Evolutionary conservation across 805 yeast species (phyloP).

Genomic region (Starmerella floricola): DNA sequence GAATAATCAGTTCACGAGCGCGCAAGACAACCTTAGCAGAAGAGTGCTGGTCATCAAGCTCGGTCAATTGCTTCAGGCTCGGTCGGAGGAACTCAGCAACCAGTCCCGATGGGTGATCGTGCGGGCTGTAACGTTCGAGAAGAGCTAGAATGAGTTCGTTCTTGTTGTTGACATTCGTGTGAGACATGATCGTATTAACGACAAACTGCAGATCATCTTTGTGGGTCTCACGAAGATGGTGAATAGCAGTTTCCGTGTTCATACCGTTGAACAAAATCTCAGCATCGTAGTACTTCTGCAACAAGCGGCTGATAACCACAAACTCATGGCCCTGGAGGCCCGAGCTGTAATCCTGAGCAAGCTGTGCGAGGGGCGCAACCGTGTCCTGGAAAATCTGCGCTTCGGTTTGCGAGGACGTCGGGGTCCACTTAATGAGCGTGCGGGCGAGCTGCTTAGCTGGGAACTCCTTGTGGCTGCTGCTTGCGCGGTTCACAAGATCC

Average conservation of each 20-base stretch:
- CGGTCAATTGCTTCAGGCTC: constrained; percentile 67
- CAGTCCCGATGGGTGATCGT: constrained; percentile 57
- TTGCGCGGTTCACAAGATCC: constrained; percentile 53
- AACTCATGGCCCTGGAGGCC: constrained; percentile 82
- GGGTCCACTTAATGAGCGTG: constrained; percentile 53
- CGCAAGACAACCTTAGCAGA: constrained; percentile 88
- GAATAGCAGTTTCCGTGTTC: constrained; percentile 64
- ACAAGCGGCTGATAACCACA: constrained; percentile 53
- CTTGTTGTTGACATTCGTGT: constrained; percentile 85
- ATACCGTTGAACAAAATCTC: constrained; percentile 56
- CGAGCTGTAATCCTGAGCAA: constrained; percentile 55
- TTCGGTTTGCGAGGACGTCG: constrained; percentile 36
- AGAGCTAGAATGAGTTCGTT: constrained; percentile 81
- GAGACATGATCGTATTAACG: constrained; percentile 65
- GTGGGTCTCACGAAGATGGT: constrained; percentile 78
- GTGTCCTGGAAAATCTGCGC: constrained; percentile 40
- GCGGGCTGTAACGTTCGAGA: constrained; percentile 66
- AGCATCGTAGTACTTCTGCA: constrained; percentile 60
- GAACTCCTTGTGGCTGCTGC: constrained; percentile 64
- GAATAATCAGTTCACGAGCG: constrained; percentile 92
- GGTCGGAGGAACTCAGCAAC: constrained; percentile 58
- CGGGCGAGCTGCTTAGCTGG: constrained; percentile 80
- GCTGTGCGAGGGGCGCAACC: constrained; percentile 59
- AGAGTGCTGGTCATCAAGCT: constrained; percentile 67
- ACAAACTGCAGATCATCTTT: constrained; percentile 64